A percentile compares a stretch with the other conserved stretches of the same genome.
These are phyloP conservation scores for Monosporascus sp. DNA, from an alignment of 2,329 filamentous ascomycete species.

Conservation along the genomic window DNA sequence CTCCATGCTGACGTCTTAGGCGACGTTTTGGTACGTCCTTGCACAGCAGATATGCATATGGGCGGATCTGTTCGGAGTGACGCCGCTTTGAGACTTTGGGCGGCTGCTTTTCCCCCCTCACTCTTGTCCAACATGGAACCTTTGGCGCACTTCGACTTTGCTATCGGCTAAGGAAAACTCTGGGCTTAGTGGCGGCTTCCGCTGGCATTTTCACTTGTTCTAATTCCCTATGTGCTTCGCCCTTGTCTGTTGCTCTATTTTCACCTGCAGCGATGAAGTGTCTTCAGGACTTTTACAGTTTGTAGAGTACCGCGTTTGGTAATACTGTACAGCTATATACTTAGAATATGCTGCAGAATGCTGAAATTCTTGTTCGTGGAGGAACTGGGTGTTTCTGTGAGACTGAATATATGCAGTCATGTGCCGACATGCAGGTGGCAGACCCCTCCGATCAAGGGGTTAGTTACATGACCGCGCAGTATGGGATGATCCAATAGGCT, in stretches of 20 bases:
- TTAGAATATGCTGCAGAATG: too few species aligned
- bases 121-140: neutral
- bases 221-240: neutral
- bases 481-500: neutral
- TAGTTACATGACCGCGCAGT: neutral
- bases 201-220: neutral
- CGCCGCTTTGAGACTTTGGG: neutral
- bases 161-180: too few species aligned
- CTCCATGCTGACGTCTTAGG: constrained; percentile 41
- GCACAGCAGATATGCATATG: neutral
- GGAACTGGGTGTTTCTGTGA: too few species aligned
- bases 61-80: neutral
- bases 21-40: neutral
- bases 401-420: too few species aligned
- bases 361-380: too few species aligned
- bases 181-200: neutral
- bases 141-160: neutral
- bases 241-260: neutral
- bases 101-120: neutral
- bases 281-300: too few species aligned
- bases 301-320: too few species aligned
- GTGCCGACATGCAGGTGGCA: neutral
- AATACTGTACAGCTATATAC: too few species aligned
- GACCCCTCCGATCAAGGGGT: neutral
- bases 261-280: neutral